Conservation (phyloP, 2,329 filamentous ascomycete genomes). For the Trichoderma guizhouense region DNA sequence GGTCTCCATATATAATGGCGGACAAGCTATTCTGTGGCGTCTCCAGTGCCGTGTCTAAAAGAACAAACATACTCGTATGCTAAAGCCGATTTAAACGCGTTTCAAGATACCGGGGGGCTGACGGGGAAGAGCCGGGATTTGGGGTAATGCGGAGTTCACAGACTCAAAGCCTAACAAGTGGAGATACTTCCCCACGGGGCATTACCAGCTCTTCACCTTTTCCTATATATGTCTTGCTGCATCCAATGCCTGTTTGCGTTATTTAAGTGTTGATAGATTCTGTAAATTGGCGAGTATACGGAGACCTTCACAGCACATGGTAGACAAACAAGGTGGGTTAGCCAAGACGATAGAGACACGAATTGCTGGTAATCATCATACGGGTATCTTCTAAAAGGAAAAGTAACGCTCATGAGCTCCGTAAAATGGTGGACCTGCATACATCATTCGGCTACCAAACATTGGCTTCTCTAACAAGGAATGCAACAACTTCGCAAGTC, state of each 20-base stretch:
- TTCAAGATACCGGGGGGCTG: not conserved
- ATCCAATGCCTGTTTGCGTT: not conserved
- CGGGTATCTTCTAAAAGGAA: no score
- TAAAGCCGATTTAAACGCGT: not conserved
- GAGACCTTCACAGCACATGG: not conserved
- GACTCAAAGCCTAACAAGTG: not conserved
- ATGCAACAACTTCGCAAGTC: no score
- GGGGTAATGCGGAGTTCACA: not conserved
- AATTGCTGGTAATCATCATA: not conserved
- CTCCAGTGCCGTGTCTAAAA: not conserved
- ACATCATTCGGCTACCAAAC: no score
- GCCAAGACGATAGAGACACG: not conserved
- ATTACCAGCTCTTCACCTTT: not conserved
- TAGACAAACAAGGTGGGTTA: not conserved
- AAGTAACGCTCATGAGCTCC: no score
- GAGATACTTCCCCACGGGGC: not conserved
- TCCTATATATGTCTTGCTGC: not conserved
- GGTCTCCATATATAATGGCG: not conserved
- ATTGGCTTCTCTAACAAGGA: no score
- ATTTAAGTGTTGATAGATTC: not conserved
- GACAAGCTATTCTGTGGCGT: not conserved
- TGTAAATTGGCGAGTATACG: not conserved
- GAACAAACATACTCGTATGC: no score
- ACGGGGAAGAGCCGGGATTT: not conserved
- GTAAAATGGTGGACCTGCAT: no score